Base-by-base conservation (phyloP, 148 eudicot genomes). In the Vaccinium darrowii region DNA sequence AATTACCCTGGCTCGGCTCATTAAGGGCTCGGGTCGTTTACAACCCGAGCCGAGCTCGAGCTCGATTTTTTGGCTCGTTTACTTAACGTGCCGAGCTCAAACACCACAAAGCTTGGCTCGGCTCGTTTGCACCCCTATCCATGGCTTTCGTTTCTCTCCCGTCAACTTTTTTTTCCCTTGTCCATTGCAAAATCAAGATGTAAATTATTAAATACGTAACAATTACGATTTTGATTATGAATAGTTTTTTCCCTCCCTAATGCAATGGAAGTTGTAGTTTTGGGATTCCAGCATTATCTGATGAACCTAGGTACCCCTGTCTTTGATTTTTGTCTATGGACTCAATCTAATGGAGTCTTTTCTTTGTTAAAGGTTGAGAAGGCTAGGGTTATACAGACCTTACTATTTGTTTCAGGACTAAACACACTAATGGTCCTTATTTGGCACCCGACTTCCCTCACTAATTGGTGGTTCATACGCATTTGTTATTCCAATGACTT, bases 361-460 rank as follows among this genome's bases (percentile, higher is more conserved):
- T 30, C 30, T 30, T 30, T 30, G 30, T 30, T 30, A 30, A 30
- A 30, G 30, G 30, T 30, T 30, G 30, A 30, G 30, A 30, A 30
- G 30, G 30, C 30, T 30, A 30, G 1, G 30, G 30, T 30, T 30
- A 30, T 30, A 30, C 30, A 1, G 30, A 30, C 30, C 1, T 30
- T 30, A 30, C 30, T 30, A 30, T 0, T 30, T 30, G 30, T 30
- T 30, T 30, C 30, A 30, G 30, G 30, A 30, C 30, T 30, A 30
- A 30, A 30, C 30, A 30, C 30, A 30, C 30, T 30, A 56, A 23
- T 93, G 56, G 74, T 89, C 98, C 57, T 85, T 91, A 4, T 83
- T 96, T n/a, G 98, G 98, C 9, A 96, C 98, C 19, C 89, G 95
- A 36, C 82, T 96, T 51, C 98, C 97, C n/a, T 87, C 93, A 5